Conservation (phyloP, 768 basidiomycete species). For the Lactifluus piperatus region DNA sequence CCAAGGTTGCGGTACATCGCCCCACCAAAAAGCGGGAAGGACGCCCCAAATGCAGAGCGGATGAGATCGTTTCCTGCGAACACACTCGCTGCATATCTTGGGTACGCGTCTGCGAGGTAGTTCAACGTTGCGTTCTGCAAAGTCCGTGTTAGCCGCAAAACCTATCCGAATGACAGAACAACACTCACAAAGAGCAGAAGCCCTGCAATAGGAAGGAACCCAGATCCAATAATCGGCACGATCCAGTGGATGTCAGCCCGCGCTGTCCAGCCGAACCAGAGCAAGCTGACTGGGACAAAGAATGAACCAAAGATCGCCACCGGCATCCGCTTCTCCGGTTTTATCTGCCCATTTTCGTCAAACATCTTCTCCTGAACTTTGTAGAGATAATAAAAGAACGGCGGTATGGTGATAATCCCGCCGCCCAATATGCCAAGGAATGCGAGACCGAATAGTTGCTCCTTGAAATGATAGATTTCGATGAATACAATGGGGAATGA, state of each 20-base stretch:
- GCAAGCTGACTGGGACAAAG: conserved; percentile 24
- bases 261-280: conserved; percentile 30
- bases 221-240: no score
- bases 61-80: no score
- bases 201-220: no score
- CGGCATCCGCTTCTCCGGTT: no score
- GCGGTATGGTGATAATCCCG: neutral
- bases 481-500: conserved; percentile 30
- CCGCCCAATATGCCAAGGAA: conserved; percentile 20
- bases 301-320: no score
- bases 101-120: conserved; percentile 29
- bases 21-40: conserved; percentile 20
- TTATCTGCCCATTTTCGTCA: no score
- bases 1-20: conserved; percentile 23
- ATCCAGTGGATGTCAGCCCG: conserved; percentile 25
- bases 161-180: conserved; percentile 24
- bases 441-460: no score
- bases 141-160: neutral
- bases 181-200: conserved; percentile 26
- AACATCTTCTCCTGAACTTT: no score
- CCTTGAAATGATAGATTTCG: no score
- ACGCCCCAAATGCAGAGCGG: conserved; percentile 22
- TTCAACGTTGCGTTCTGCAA: conserved; percentile 22
- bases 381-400: no score
- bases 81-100: conserved; percentile 26